These are phyloP conservation scores for Cyclotella cryptica DNA, from an alignment of 108 stramenopile genomes.

Conservation along the genomic window DNA sequence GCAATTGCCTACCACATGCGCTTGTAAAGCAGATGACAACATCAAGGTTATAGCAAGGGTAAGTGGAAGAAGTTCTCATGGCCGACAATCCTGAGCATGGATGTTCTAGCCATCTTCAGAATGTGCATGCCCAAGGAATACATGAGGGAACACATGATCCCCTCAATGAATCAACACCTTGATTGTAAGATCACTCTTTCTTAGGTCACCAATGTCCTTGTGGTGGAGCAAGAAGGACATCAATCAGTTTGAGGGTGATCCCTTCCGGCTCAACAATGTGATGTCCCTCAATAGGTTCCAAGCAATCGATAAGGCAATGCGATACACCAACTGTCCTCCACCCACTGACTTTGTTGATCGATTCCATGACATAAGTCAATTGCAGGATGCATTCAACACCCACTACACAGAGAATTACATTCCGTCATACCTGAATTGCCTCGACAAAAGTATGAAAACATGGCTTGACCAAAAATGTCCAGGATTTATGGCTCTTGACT, in stretches of 20 bases:
- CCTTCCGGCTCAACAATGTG: conserved; percentile 17
- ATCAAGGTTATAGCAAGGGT: no score
- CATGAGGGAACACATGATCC: no score
- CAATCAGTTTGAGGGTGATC: conserved; percentile 9
- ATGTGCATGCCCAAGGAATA: no score
- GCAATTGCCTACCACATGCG: no score
- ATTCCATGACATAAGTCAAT: conserved; percentile 10
- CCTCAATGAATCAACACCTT: no score
- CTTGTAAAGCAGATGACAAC: no score
- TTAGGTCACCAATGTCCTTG: not conserved
- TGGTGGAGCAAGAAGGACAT: conserved; percentile 15
- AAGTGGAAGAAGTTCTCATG: no score
- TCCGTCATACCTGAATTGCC: conserved; percentile 18
- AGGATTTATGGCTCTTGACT: conserved; percentile 21
- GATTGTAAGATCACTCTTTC: no score
- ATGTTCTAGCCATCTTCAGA: no score
- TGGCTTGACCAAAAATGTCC: conserved; percentile 27
- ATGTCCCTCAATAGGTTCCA: conserved; percentile 2
- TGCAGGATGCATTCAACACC: conserved; percentile 9
- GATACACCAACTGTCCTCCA: not conserved
- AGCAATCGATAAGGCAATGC: not conserved
- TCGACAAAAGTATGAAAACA: conserved; percentile 17
- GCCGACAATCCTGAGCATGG: no score
- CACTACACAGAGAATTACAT: conserved; percentile 1
- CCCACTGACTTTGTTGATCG: conserved; percentile 8